These are phyloP conservation scores for Trichoderma sp. DNA, from an alignment of 2,329 filamentous ascomycete genomes.

Conservation along the genomic window DNA sequence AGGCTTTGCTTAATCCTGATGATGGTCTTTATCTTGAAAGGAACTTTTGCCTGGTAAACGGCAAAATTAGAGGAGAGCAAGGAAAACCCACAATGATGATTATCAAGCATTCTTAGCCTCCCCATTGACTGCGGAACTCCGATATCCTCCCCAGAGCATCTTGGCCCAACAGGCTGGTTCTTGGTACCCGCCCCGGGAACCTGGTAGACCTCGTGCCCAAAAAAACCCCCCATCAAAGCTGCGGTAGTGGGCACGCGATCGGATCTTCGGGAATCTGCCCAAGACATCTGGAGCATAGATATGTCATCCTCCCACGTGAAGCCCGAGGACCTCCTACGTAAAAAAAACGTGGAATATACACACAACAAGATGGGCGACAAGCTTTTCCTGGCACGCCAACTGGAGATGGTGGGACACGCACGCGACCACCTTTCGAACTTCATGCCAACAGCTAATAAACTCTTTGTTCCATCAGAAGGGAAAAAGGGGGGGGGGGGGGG, in stretches of 20 bases:
- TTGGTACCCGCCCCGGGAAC: not conserved
- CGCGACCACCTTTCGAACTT: not conserved
- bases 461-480: not conserved
- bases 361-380: not conserved
- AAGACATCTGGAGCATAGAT: not conserved
- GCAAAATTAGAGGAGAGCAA: not conserved
- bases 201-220: not conserved
- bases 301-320: not conserved
- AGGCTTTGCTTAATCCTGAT: not conserved
- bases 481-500: no score
- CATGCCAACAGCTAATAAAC: not conserved
- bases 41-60: not conserved
- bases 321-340: not conserved
- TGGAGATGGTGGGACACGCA: not conserved
- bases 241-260: not conserved
- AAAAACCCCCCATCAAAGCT: not conserved
- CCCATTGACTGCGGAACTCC: not conserved
- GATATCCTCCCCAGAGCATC: not conserved
- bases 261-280: constrained; percentile 2
- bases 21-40: not conserved
- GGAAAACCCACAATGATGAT: not conserved
- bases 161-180: not conserved
- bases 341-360: not conserved
- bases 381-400: not conserved
- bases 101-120: not conserved